These are phyloP conservation scores for Excoecaria cochinchinensis DNA, from an alignment of 345 rosid genomes.

Conservation along the genomic window DNA sequence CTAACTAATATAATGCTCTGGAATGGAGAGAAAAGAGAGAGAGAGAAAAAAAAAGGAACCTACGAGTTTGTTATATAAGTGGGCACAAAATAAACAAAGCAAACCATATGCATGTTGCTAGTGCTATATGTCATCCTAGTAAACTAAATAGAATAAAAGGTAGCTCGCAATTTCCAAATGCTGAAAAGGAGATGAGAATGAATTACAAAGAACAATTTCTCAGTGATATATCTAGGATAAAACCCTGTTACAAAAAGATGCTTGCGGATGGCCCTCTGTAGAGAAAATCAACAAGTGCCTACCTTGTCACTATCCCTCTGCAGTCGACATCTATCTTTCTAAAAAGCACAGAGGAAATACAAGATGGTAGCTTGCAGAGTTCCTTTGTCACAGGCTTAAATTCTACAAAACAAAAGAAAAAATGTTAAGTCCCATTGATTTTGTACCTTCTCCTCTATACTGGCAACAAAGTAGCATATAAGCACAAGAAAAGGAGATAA, in stretches of 20 bases:
- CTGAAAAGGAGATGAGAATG: not conserved
- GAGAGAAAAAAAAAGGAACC: not conserved
- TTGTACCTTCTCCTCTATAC: not conserved
- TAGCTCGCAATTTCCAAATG: not conserved
- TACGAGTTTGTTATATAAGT: not conserved
- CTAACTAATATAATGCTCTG: not conserved
- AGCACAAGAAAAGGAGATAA: not conserved
- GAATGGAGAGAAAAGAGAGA: not conserved
- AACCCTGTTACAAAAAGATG: not conserved
- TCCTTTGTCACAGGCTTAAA: conserved; percentile 43
- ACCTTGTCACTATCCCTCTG: conserved; percentile 76
- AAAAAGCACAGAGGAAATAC: conserved; percentile 63
- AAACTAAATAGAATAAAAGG: not conserved
- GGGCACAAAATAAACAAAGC: not conserved
- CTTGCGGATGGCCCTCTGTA: not conserved
- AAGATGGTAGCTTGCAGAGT: conserved; percentile 89
- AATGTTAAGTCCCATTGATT: not conserved
- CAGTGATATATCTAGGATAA: not conserved
- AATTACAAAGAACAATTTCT: not conserved
- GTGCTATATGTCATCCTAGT: not conserved
- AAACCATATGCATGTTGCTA: not conserved
- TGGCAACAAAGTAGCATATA: not conserved
- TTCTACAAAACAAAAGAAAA: conserved; percentile 14
- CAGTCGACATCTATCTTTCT: conserved; percentile 58
- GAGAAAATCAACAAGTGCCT: conserved; percentile 13